Conservation (phyloP, 192 early-diverging fungal species). For the Dissophora ornata region DNA sequence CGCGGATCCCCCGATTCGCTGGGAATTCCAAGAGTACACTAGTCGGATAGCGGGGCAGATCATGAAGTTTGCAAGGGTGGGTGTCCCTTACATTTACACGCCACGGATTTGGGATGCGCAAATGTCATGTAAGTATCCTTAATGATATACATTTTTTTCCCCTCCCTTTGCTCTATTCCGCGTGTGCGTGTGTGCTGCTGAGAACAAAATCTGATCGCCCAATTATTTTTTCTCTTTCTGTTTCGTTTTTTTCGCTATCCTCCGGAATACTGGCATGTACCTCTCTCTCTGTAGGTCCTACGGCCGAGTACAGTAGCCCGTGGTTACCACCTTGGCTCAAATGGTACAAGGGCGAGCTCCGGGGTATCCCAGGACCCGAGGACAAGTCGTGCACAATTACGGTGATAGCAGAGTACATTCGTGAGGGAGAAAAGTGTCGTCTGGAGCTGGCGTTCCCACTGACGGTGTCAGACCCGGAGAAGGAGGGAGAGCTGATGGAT, state of each 20-base stretch:
- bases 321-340: conserved; percentile 78
- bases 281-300: too few relatives aligned
- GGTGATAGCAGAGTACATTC: conserved; percentile 76
- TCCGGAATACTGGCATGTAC: too few relatives aligned
- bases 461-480: conserved; percentile 52
- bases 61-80: conserved; percentile 71
- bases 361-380: conserved; percentile 68
- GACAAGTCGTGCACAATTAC: conserved; percentile 69
- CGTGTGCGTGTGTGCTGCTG: too few relatives aligned
- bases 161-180: too few relatives aligned
- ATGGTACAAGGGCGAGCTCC: conserved; percentile 77
- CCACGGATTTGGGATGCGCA: conserved; percentile 84
- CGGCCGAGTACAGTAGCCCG: conserved; percentile 73
- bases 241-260: too few relatives aligned
- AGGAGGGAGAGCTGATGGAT: conserved; percentile 55
- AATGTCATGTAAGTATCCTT: conserved; percentile 59
- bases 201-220: too few relatives aligned
- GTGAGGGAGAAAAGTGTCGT: conserved; percentile 58
- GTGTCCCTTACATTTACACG: conserved; percentile 70
- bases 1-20: conserved; percentile 39
- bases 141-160: not conserved
- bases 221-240: too few relatives aligned
- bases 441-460: conserved; percentile 53
- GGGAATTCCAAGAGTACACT: conserved; percentile 80
- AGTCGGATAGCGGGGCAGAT: conserved; percentile 73